Conservation (phyloP, 306 rosid genomes). For the Prunus padus region DNA sequence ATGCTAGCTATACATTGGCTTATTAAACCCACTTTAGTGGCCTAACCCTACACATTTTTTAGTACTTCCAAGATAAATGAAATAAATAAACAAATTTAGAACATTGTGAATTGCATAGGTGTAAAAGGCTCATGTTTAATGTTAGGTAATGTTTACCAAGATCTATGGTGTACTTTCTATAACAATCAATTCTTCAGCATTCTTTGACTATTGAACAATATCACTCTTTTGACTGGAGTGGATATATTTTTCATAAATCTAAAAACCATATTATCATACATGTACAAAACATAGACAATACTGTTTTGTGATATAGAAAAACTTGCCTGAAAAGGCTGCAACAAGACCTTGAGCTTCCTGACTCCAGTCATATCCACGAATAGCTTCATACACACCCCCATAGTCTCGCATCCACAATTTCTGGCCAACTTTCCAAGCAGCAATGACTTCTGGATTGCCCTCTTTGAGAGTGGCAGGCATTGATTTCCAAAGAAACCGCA, state of each 20-base stretch:
- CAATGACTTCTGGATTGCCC: constrained; percentile 59
- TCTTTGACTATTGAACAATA: neutral
- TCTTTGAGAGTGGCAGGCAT: constrained; percentile 67
- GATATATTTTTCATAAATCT: neutral
- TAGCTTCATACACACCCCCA: constrained; percentile 66
- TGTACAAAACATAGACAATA: neutral
- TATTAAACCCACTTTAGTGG: neutral
- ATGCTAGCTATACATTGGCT: neutral
- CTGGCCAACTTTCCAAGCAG: constrained; percentile 82
- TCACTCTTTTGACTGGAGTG: neutral
- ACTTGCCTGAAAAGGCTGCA: constrained; percentile 83
- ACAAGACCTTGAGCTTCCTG: constrained; percentile 64
- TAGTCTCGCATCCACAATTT: constrained; percentile 73
- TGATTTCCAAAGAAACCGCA: constrained; percentile 89
- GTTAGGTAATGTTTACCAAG: neutral
- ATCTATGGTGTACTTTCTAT: neutral
- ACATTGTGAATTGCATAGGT: no score
- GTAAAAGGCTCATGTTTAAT: neutral
- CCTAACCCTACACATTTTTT: neutral
- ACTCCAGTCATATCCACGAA: constrained; percentile 73
- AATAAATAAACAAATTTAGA: no score
- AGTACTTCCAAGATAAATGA: neutral
- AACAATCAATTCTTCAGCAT: neutral
- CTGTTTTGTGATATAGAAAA: neutral
- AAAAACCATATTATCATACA: neutral